phyloP scores from a whole-genome alignment of 139 green algal genomes.

The Coelastrella sp. region DNA sequence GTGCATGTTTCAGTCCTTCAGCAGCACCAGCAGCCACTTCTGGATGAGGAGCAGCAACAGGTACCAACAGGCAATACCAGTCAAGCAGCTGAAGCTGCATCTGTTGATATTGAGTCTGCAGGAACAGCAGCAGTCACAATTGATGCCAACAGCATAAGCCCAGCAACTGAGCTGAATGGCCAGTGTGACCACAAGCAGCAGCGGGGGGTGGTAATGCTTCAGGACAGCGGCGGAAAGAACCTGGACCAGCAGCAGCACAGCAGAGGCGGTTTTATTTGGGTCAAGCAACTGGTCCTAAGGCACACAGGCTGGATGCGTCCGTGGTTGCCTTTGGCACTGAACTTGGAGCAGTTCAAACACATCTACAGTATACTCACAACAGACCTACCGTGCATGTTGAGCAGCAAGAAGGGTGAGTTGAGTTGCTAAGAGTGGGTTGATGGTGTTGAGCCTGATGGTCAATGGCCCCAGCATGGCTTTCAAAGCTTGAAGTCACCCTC shows the following conservation, averaged over 20 bases:
- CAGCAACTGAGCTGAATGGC: neutral
- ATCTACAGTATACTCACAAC: neutral
- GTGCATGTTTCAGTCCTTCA: neutral
- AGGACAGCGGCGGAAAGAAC: neutral
- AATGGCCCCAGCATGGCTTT: too few relatives aligned
- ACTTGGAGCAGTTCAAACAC: slow-evolving; percentile 7
- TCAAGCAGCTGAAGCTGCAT: neutral
- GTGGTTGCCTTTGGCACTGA: slow-evolving; percentile 29
- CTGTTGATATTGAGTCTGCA: neutral
- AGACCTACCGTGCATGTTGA: slow-evolving; percentile 23
- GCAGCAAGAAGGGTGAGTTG: slow-evolving; percentile 29
- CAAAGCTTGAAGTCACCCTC: too few relatives aligned
- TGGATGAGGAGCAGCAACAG: neutral
- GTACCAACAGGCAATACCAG: neutral
- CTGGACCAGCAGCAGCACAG: slow-evolving; percentile 4
- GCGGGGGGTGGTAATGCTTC: too few relatives aligned
- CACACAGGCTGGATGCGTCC: slow-evolving; percentile 26
- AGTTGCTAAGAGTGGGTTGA: neutral
- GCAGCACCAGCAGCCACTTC: neutral
- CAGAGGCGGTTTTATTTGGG: neutral
- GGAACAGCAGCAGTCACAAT: neutral
- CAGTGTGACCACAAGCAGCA: too few relatives aligned
- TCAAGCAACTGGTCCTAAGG: neutral
- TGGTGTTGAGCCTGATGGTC: too few relatives aligned
- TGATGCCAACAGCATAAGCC: neutral